Evolutionary conservation across 148 eudicot genomes (phyloP), one percentile per base, ranked within the genome.

Genomic region (Chenopodium formosanum): DNA sequence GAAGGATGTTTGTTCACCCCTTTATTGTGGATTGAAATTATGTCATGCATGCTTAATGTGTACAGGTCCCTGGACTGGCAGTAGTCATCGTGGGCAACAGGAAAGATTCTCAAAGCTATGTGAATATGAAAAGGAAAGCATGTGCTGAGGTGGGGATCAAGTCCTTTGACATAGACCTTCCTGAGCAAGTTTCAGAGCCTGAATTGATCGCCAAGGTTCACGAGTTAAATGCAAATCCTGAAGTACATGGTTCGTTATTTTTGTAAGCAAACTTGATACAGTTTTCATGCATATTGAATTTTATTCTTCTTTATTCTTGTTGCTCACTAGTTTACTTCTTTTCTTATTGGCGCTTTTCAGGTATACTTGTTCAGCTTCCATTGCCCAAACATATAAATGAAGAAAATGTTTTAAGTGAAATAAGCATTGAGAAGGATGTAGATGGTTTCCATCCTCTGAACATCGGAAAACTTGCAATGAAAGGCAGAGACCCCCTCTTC

Each of bases 391-490:
- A 97, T 78, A 92, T 97, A 77, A 92, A 94, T 85, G 99, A 97
- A 89, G 98, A 92, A 88, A 92, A 73, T 81, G 90, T 94, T 44
- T 82, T 94, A 66, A 82, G 84, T 82, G 97, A 90, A 89, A 97
- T 97, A 79, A 86, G 89, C 84, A 82, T 97, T 34, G 95, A 97
- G 77, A 97, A 97, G 88, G 99, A 97, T 89, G 99, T 97, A 1
- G 99, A 97, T 87, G 99, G 99, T 20, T 97, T 97, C 89, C 99
- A 97, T 87, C 99, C 99, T 78, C 86, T 97, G 79, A 97, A 97
- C 90, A 94, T 97, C 73, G 99, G 99, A 78, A 97, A 94, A 82
- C 94, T 97, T 79, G 99, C 99, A 69, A 97, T 97, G 99, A 97
- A 96, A 92, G 97, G 98, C 88, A 90, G 99, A 89, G 92, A 91